phyloP scores from a whole-genome alignment of 805 yeast genomes.

The Hemisphaericaspora nanyangensis region DNA sequence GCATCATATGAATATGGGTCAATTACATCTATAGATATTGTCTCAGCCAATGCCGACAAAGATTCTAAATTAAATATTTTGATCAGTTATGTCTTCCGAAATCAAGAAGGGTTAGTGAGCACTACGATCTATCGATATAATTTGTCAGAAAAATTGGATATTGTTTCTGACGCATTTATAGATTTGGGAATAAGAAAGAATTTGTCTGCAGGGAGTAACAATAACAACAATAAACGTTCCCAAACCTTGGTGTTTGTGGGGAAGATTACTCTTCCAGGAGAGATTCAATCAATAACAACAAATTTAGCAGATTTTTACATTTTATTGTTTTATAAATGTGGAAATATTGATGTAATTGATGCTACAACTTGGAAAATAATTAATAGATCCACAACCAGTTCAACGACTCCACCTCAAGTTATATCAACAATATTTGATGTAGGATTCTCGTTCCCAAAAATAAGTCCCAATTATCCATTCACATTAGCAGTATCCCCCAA shows the following conservation, averaged over 20 bases:
- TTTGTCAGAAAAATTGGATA: conserved; percentile 16
- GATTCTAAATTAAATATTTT: conserved; percentile 45
- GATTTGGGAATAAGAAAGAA: conserved; percentile 26
- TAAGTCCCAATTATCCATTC: conserved; percentile 19
- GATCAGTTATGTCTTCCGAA: conserved; percentile 30
- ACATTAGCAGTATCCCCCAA: conserved; percentile 49
- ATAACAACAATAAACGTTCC: background rate
- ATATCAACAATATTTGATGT: conserved; percentile 47
- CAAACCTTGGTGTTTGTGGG: conserved; percentile 23
- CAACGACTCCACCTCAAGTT: conserved; percentile 19
- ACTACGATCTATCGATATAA: conserved; percentile 28
- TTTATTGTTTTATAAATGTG: conserved; percentile 38
- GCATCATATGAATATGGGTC: conserved; percentile 10
- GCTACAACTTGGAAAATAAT: conserved; percentile 27
- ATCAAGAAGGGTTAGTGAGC: conserved; percentile 11
- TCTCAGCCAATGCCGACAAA: conserved; percentile 43
- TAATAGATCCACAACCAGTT: conserved; percentile 1
- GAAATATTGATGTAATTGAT: conserved; percentile 43
- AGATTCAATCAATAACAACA: conserved; percentile 26
- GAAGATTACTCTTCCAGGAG: conserved; percentile 21
- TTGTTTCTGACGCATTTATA: conserved; percentile 26
- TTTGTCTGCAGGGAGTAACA: conserved; percentile 6
- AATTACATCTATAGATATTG: conserved; percentile 33
- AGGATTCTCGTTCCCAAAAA: conserved; percentile 48
- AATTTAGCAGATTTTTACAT: conserved; percentile 39